Conservation (phyloP, 306 rosid species). For the Medicago truncatula region MtrunA17r5.0-ANR NC_053048.1:45404501-45405000, state of each 20-base stretch:
- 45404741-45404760: constrained; percentile 18
- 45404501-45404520: background rate
- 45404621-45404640: constrained; percentile 6
- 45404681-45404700: background rate
- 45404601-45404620: background rate
- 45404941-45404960: constrained; percentile 49
- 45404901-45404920: constrained; percentile 95
- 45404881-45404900: constrained; percentile 93
- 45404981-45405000: constrained; percentile 33
- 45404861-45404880: constrained; percentile 76
- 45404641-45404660: background rate
- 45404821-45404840: constrained; percentile 19
- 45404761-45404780: constrained; percentile 31
- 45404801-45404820: constrained; percentile 15
- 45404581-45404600: constrained; percentile 6
- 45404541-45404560: background rate
- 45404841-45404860: constrained; percentile 56
- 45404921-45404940: constrained; percentile 89
- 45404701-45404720: constrained; percentile 9
- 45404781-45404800: background rate
- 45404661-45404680: constrained; percentile 8
- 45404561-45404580: constrained; percentile 8
- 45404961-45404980: constrained; percentile 26
- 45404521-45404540: constrained; percentile 5
- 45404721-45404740: constrained; percentile 18